These are phyloP conservation scores for Sonneratia alba DNA, from an alignment of 345 rosid genomes.

Conservation along the genomic window DNA sequence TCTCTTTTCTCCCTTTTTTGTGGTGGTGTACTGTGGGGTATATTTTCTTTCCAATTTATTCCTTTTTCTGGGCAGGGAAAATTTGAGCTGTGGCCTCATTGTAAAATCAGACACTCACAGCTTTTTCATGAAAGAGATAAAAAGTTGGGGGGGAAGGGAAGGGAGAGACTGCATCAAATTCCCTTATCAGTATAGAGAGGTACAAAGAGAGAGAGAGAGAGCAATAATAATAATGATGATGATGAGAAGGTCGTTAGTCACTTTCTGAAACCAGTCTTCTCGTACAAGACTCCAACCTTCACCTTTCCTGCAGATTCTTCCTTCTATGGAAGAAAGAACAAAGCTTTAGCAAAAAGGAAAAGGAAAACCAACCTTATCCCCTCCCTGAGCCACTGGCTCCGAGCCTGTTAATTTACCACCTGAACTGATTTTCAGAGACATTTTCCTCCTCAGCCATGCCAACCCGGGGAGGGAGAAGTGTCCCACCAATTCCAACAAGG, in stretches of 20 bases:
- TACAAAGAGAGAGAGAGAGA: slow-evolving; percentile 4
- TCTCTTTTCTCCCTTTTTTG: no score
- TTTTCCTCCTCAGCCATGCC: no score
- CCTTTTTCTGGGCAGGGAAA: not conserved
- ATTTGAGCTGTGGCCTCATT: not conserved
- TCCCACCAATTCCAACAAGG: no score
- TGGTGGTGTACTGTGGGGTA: no score
- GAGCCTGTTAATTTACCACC: no score
- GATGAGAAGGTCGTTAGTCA: slow-evolving; percentile 24
- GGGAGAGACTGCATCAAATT: slow-evolving; percentile 38
- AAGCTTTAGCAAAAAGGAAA: not conserved
- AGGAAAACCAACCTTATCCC: no score
- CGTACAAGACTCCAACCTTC: slow-evolving; percentile 35
- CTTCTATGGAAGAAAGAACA: not conserved
- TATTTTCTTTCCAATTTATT: no score
- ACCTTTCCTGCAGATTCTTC: slow-evolving; percentile 15
- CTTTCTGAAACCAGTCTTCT: slow-evolving; percentile 40
- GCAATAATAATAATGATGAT: slow-evolving; percentile 6
- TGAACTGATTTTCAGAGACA: no score
- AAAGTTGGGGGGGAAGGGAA: not conserved
- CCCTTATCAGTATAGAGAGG: slow-evolving; percentile 11
- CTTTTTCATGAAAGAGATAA: slow-evolving; percentile 11
- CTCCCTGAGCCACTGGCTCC: no score
- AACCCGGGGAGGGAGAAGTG: no score
- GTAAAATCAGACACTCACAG: not conserved